Base-by-base conservation (phyloP, 257 asterid genomes). In the Craterostigma plantagineum region DNA sequence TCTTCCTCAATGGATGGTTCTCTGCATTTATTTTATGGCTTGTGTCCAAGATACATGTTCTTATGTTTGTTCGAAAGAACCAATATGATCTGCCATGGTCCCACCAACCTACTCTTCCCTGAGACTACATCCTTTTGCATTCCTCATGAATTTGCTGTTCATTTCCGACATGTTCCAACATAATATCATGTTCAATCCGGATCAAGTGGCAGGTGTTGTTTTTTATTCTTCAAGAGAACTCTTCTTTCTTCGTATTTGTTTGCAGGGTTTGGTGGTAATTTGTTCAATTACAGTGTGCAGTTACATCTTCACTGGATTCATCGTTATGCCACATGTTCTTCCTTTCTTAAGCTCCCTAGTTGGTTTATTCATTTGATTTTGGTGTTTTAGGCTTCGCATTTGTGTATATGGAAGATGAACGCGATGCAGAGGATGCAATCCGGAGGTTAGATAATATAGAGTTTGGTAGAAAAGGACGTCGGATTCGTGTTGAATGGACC, bases 161-260 rank as follows among this genome's bases (percentile, higher is more conserved):
- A 60, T 72, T 69, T 65, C 80, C 71, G 66, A 77, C 80, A 70
- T 76, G 85, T 86, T 77, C 30, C 63, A 70, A 91, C 67, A 81
- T 77, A 62, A 64, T 75, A 69, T 58, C 92, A 61, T 81, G 84
- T 78, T 70, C 97, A 73, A 63, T 79, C 72, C 73, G 59, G 87
- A 79, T 71, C 85, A 81, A 75, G 64, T 71, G 69, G 92, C 91
- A 78, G 94, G 91, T 81, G 81, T 78, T 78, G 84, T 75, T 75
- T 84, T 75, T 65, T 55, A 76, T 65, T 48, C 38, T 59, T 67
- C 60, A 46, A 17, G 30, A 13, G 33, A 30, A 11, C 36, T 9
- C 48, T 10, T 8, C n/a, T 27, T 14, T 33, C 40, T 33, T 18
- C 15, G 4, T 0, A 6, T 10, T 46, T 34, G 3, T 46, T 30